These are phyloP conservation scores for Hymenoscyphus repandus DNA, from an alignment of 2,329 filamentous ascomycete genomes.

Conservation along the genomic window DNA sequence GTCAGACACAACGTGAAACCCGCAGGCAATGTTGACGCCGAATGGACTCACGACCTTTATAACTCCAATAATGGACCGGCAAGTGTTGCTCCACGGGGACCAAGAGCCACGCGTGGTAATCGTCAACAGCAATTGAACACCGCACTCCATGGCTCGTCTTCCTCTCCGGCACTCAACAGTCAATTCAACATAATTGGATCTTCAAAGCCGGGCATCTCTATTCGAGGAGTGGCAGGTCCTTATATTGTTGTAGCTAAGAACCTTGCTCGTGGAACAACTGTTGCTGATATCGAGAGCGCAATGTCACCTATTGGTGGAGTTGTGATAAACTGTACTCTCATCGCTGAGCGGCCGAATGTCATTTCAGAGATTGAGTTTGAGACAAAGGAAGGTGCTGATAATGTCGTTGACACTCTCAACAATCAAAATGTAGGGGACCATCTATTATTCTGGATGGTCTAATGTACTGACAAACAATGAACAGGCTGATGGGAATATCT, in stretches of 20 bases:
- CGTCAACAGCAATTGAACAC: constrained; percentile 26
- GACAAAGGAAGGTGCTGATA: constrained; percentile 66
- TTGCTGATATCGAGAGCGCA: constrained; percentile 76
- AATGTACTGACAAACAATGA: neutral
- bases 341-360: constrained; percentile 64
- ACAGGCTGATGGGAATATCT: constrained; percentile 67
- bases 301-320: constrained; percentile 71
- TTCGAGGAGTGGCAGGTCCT: constrained; percentile 68
- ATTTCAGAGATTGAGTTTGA: constrained; percentile 74
- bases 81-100: constrained; percentile 32
- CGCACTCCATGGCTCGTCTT: constrained; percentile 25
- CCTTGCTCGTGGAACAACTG: constrained; percentile 76
- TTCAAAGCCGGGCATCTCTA: constrained; percentile 52
- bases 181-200: constrained; percentile 33
- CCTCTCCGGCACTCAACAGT: constrained; percentile 29
- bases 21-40: constrained; percentile 55
- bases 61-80: constrained; percentile 38
- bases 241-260: constrained; percentile 73
- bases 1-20: constrained; percentile 26
- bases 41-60: constrained; percentile 70
- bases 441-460: neutral
- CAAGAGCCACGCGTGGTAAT: constrained; percentile 20
- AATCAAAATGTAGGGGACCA: constrained; percentile 61
- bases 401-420: constrained; percentile 71
- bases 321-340: constrained; percentile 60